phyloP scores from a whole-genome alignment of 1,284 basidiomycete genomes.

The Moniliella sp. region DNA sequence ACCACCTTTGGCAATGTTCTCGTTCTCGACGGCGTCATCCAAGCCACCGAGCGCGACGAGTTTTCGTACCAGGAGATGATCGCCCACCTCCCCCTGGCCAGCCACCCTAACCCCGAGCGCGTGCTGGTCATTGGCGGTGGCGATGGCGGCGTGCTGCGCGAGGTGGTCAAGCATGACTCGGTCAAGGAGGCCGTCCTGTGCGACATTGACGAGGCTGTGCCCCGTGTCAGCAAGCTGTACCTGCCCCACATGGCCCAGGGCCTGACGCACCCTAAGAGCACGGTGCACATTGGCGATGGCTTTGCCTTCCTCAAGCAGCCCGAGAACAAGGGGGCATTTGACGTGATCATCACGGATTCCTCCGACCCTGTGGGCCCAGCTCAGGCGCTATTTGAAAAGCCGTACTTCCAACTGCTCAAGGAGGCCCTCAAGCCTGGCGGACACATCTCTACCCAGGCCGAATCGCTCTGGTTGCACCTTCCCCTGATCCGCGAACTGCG shows the following conservation, averaged over 20 bases:
- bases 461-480: constrained; percentile 87
- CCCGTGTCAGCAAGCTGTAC: constrained; percentile 76
- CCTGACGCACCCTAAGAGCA: constrained; percentile 62
- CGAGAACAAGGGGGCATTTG: constrained; percentile 54
- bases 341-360: constrained; percentile 90
- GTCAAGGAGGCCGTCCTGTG: constrained; percentile 84
- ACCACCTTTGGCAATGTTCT: constrained; percentile 77
- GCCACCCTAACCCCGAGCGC: constrained; percentile 83
- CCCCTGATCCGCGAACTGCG: constrained; percentile 62
- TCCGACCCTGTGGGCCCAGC: constrained; percentile 95
- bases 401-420: constrained; percentile 84
- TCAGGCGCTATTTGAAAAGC: constrained; percentile 78
- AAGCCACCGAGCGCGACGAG: constrained; percentile 91
- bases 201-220: constrained; percentile 96
- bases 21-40: constrained; percentile 82
- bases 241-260: constrained; percentile 83
- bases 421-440: constrained; percentile 73
- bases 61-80: constrained; percentile 99
- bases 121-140: constrained; percentile 93
- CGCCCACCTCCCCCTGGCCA: constrained; percentile 75
- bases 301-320: constrained; percentile 88
- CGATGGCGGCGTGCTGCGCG: constrained; percentile 54
- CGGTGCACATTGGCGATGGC: constrained; percentile 76
- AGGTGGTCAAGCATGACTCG: constrained; percentile 77
- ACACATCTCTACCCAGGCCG: constrained; percentile 84